Base-by-base conservation (phyloP, 169 alveolate species). In the Plasmodium falciparum region DNA sequence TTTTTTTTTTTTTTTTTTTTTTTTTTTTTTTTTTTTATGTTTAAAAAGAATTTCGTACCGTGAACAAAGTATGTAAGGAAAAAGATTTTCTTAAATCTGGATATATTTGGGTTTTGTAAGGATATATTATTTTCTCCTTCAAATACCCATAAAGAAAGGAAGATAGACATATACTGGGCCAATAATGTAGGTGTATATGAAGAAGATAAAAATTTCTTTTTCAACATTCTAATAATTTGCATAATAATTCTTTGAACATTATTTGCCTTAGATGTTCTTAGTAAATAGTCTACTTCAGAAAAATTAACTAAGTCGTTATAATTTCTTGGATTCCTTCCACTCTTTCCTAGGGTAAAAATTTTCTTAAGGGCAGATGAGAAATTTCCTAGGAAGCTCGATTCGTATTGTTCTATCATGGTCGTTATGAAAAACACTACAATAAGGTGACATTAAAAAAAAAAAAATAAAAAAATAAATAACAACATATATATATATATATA, bases 371-470 rank as follows among this genome's bases (percentile, higher is more conserved):
- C 45, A 3, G 89, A 11, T 5, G 89, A 76, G 59, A 76, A 76
- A 13, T 65, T 76, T 9, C 78, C 49, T 20, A 76, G 24, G 58
- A 76, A 76, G 26, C 74, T 65, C 1, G 89, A 63, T 67, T 76
- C 89, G 24, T 76, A 76, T 58, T 76, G 89, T 58, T 76, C 89
- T 24, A 76, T 76, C 89, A 76, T 76, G 5, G 89, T 65, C 6
- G 61, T 76, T 65, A 76, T 62, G 70, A 76, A 76, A 22, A 76
- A 76, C 17, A 75, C 89, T 76, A 5, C 47, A 39, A 5, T 5
- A 2, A 39, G 56, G 2, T 17, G 2, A 56, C 3, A 20, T 20
- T 20, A 24, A 24, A 24, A 24, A 24, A 24, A 24, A 24, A 24
- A 24, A 24, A 24, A 24, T 0, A 24, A 24, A 12, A 52, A 1